phyloP scores from a whole-genome alignment of 306 rosid genomes.

The Clitoria ternatea region DNA sequence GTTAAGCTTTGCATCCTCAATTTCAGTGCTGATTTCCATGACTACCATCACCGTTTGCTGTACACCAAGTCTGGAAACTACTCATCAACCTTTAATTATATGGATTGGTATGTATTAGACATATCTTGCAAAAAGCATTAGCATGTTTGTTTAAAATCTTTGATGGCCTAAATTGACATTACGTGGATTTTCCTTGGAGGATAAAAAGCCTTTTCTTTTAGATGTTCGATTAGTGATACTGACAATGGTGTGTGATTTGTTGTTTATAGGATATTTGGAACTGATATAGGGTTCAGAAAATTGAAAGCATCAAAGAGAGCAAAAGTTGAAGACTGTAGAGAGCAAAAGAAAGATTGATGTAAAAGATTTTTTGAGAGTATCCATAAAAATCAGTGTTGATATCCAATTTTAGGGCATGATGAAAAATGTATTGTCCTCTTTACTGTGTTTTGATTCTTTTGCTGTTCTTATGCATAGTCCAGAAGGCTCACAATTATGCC shows the following conservation, averaged over 20 bases:
- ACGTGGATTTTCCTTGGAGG: background rate
- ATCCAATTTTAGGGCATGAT: conserved; percentile 8
- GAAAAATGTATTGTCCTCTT: conserved; percentile 16
- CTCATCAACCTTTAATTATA: conserved; percentile 89
- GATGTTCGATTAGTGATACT: background rate
- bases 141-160: background rate
- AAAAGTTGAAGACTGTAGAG: conserved; percentile 33
- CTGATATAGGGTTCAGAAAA: conserved; percentile 79
- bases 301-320: conserved; percentile 57
- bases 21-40: conserved; percentile 89
- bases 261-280: conserved; percentile 65
- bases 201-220: background rate
- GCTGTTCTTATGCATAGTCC: conserved; percentile 15
- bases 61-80: conserved; percentile 95
- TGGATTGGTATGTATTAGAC: conserved; percentile 62
- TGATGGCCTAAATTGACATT: background rate
- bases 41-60: conserved; percentile 91
- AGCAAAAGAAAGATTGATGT: conserved; percentile 32
- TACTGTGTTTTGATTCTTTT: background rate
- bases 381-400: conserved; percentile 19
- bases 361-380: background rate
- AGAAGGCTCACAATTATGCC: conserved; percentile 18
- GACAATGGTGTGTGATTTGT: background rate
- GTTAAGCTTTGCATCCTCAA: conserved; percentile 20
- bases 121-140: background rate